These are phyloP conservation scores for Teunomyces stri DNA, from an alignment of 805 yeast species.

Conservation along the genomic window DNA sequence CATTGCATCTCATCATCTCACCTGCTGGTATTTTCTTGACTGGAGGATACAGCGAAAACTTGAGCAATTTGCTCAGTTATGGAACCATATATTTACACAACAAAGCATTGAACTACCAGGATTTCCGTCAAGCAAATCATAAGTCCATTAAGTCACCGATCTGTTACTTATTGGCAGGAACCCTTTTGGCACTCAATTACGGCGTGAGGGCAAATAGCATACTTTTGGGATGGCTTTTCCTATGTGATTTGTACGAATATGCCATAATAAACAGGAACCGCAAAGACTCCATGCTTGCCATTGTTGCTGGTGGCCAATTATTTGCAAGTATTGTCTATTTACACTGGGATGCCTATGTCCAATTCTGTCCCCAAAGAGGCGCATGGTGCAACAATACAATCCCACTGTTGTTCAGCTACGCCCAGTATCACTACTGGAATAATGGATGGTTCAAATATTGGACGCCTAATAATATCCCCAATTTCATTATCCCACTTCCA, in stretches of 20 bases:
- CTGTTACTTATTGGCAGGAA: conserved; percentile 48
- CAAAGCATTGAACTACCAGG: conserved; percentile 20
- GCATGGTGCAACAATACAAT: conserved; percentile 69
- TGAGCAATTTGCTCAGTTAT: conserved; percentile 60
- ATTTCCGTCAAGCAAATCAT: conserved; percentile 12
- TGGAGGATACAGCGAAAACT: conserved; percentile 73
- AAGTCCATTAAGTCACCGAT: conserved; percentile 20
- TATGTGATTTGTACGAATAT: conserved; percentile 50
- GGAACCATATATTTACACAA: conserved; percentile 54
- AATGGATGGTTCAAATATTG: conserved; percentile 80
- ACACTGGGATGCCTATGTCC: conserved; percentile 52
- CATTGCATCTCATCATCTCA: conserved; percentile 54
- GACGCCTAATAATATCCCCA: conserved; percentile 78
- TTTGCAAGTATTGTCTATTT: conserved; percentile 44
- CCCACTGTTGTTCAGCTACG: conserved; percentile 64
- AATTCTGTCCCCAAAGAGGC: conserved; percentile 68
- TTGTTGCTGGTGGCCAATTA: conserved; percentile 58
- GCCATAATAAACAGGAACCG: conserved; percentile 11
- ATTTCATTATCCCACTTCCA: conserved; percentile 76
- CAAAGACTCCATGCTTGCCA: conserved; percentile 24
- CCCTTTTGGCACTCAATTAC: conserved; percentile 53
- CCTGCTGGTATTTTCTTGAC: conserved; percentile 81
- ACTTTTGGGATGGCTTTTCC: conserved; percentile 64
- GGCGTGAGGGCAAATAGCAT: conserved; percentile 75
- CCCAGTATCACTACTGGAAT: conserved; percentile 83